Evolutionary conservation across 371 early-diverging fungal genomes (phyloP).

Genomic region (Lichtheimia ramosa): DNA sequence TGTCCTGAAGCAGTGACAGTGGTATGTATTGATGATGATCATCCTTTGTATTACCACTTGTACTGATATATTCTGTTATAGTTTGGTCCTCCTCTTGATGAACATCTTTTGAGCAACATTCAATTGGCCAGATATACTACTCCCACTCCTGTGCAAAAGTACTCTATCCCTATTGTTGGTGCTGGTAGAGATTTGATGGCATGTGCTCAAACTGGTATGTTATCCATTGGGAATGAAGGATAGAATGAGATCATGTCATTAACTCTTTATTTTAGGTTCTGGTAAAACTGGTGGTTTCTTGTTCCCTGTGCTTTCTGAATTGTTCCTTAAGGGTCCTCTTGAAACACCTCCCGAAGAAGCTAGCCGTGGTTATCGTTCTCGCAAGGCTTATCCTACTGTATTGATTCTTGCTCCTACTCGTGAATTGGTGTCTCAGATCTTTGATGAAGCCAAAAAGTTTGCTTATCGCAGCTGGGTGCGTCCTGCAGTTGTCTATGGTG

Average conservation of each 20-base stretch:
- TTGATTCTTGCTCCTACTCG: constrained; percentile 96
- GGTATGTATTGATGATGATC: constrained; percentile 76
- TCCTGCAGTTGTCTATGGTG: constrained; percentile 85
- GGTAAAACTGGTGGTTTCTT: constrained; percentile 92
- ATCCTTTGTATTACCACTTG: constrained; percentile 73
- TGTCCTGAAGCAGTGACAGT: constrained; percentile 74
- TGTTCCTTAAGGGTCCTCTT: constrained; percentile 90
- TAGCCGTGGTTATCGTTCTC: constrained; percentile 71
- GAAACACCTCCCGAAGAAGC: constrained; percentile 50
- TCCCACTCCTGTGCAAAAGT: constrained; percentile 96
- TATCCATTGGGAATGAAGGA: not conserved
- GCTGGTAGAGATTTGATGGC: constrained; percentile 80
- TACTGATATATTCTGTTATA: constrained; percentile 66
- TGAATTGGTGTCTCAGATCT: constrained; percentile 89
- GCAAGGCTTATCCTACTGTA: constrained; percentile 85
- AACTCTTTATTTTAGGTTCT: constrained; percentile 55
- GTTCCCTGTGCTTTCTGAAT: constrained; percentile 85
- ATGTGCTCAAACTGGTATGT: constrained; percentile 86
- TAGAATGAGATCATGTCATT: not conserved
- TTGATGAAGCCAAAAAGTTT: constrained; percentile 37
- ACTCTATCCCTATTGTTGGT: constrained; percentile 88
- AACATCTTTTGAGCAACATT: constrained; percentile 89
- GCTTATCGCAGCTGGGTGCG: constrained; percentile 36
- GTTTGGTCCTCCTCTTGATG: constrained; percentile 82
- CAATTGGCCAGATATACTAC: constrained; percentile 85